Percentiles rank a stretch among this genome's conserved stretches.
These are phyloP conservation scores for Helicocarpus griseus DNA, from an alignment of 2,329 filamentous ascomycete species.

Conservation along the genomic window DNA sequence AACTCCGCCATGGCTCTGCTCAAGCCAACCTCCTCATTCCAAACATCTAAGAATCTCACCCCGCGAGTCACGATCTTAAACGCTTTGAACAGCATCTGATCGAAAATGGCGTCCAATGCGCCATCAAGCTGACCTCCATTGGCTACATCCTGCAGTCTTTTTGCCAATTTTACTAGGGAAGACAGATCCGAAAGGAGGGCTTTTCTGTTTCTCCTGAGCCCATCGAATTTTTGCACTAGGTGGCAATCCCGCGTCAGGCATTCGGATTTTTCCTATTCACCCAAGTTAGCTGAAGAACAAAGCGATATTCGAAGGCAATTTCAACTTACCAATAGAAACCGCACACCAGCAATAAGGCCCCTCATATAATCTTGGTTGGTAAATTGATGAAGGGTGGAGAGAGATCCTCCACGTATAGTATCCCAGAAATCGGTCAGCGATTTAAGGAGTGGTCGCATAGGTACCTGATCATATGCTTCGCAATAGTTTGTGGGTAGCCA, in stretches of 20 bases:
- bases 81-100: constrained; percentile 86
- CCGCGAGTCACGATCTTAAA: constrained; percentile 91
- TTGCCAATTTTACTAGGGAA: constrained; percentile 77
- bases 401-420: constrained; percentile 65
- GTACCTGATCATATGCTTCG: constrained; percentile 81
- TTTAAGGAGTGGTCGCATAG: constrained; percentile 75
- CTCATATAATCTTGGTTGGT: constrained; percentile 89
- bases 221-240: constrained; percentile 65
- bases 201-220: constrained; percentile 71
- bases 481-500: constrained; percentile 99
- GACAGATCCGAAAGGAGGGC: constrained; percentile 82
- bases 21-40: constrained; percentile 51
- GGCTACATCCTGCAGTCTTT: constrained; percentile 69
- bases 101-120: constrained; percentile 51
- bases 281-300: constrained; percentile 15
- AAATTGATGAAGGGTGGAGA: constrained; percentile 68
- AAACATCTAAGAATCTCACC: constrained; percentile 78
- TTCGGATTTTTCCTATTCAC: constrained; percentile 65
- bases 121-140: constrained; percentile 35
- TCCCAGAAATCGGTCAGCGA: constrained; percentile 91
- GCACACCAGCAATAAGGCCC: constrained; percentile 84
- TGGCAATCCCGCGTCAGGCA: constrained; percentile 76
- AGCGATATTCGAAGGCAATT: neutral
- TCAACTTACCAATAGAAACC: constrained; percentile 69
- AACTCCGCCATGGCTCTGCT: constrained; percentile 32